Percentiles rank a stretch among this genome's conserved stretches.
phyloP scores from a whole-genome alignment of 2,329 filamentous ascomycete genomes.

The Davidsoniella neocaledoniae region DNA sequence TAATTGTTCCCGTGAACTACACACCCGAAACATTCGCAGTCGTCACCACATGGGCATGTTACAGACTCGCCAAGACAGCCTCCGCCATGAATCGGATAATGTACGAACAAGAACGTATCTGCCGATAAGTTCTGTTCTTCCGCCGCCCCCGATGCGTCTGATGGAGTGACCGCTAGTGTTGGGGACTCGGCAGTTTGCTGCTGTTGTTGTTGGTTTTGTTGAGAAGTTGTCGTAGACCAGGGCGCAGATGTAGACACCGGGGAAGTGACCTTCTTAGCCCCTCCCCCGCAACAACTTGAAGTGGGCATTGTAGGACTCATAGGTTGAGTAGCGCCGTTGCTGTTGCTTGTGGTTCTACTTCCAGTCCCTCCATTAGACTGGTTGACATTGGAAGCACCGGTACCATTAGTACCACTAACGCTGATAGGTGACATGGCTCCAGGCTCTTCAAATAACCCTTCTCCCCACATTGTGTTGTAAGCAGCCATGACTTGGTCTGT shows the following conservation, averaged over 20 bases:
- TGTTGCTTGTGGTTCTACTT: no score
- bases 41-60: conserved; percentile 41
- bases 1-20: conserved; percentile 27
- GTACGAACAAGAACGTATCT: conserved; percentile 43
- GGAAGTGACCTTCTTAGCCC: no score
- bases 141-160: conserved; percentile 21
- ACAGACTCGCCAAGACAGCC: conserved; percentile 31
- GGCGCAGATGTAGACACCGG: neutral
- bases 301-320: no score
- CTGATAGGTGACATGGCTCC: no score
- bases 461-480: conserved; percentile 25
- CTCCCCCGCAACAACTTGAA: no score
- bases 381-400: no score
- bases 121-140: conserved; percentile 36
- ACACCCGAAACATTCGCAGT: conserved; percentile 41
- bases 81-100: conserved; percentile 30
- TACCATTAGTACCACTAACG: no score
- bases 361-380: no score
- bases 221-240: no score
- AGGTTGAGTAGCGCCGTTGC: no score
- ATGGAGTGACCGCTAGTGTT: conserved; percentile 18
- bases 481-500: conserved; percentile 34
- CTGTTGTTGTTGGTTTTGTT: no score
- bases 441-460: conserved; percentile 14
- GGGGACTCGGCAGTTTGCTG: no score